Evolutionary conservation across 768 basidiomycete genomes (phyloP), one percentile per base, ranked within the genome.

Genomic region (Suillus lakei): DNA sequence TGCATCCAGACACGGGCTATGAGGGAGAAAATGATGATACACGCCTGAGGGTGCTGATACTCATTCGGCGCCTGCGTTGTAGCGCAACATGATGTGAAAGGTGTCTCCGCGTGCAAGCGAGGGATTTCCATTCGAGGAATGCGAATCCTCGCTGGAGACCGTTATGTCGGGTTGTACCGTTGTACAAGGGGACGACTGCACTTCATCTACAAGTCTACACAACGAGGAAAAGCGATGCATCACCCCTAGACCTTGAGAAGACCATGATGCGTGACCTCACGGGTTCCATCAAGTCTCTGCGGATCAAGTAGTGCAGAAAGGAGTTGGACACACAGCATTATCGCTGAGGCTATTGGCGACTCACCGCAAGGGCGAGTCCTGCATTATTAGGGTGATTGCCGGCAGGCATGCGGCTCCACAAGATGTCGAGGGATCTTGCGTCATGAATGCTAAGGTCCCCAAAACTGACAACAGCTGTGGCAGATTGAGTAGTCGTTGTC

Each of bases 311-410:
- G 18, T 59, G 23, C 58, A 59, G 58, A 28, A 59, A 28, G 39
- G 58, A 28, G 28, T 23, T 10, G 58, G 26, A 28, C 13, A 39
- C 56, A 43, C 58, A 59, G 58, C 58, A 59, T 30, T 59, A n/a
- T 21, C 58, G 41, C 39, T 28, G 58, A 41, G 58, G 56, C 55
- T 10, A 59, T 59, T 59, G 38, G 26, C 18, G 21, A 39, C 58
- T 59, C 58, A 43, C 58, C 39, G 58, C 58, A 59, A 59, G 39
- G 58, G 56, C 15, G 51, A 53, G 55, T 58, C 30, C 9, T 53
- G 58, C 58, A 59, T 41, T 59, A 59, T 59, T 59, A 59, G 58
- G 58, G 58, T 59, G 58, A 59, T 59, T 59, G 58, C 58, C 39
- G 58, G 58, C 58, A 59, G 58, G 58, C 58, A 59, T 59, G 58